Evolutionary conservation across 306 rosid genomes (phyloP).

Genomic region (Medicago arabica): DNA sequence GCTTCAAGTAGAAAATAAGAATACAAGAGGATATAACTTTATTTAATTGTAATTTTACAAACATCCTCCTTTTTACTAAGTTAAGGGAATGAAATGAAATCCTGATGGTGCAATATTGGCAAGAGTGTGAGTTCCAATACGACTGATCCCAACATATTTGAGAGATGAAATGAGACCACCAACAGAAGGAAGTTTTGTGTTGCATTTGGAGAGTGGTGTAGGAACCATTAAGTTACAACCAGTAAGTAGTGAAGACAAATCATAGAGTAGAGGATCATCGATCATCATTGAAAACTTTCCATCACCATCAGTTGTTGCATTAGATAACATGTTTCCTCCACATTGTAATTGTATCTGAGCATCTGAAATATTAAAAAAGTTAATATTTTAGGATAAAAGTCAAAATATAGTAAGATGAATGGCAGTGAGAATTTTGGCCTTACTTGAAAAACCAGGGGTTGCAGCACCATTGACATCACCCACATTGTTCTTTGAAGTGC

Average conservation of each 20-base stretch:
- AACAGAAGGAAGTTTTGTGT: constrained; percentile 42
- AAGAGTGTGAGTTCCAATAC: constrained; percentile 27
- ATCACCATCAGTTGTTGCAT: constrained; percentile 32
- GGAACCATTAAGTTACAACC: constrained; percentile 42
- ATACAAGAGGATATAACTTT: constrained; percentile 9
- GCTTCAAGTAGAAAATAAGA: neutral
- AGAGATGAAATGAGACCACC: constrained; percentile 42
- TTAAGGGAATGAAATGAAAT: constrained; percentile 40
- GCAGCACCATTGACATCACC: neutral
- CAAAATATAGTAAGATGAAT: neutral
- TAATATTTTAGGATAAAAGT: neutral
- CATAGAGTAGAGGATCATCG: constrained; percentile 34
- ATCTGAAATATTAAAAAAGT: constrained; percentile 36
- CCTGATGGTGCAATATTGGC: constrained; percentile 44
- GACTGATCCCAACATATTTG: constrained; percentile 32
- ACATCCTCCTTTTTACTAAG: constrained; percentile 3
- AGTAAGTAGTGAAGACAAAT: constrained; percentile 35
- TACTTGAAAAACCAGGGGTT: constrained; percentile 43
- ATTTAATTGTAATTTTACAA: constrained; percentile 22
- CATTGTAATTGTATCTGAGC: constrained; percentile 43
- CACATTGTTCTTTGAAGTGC: constrained; percentile 39
- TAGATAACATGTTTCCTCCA: constrained; percentile 37
- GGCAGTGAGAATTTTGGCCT: neutral
- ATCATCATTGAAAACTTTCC: constrained; percentile 40
- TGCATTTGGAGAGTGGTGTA: constrained; percentile 48